These are phyloP conservation scores for Fusarium multiceps DNA, from an alignment of 2,329 filamentous ascomycete species.

Conservation along the genomic window DNA sequence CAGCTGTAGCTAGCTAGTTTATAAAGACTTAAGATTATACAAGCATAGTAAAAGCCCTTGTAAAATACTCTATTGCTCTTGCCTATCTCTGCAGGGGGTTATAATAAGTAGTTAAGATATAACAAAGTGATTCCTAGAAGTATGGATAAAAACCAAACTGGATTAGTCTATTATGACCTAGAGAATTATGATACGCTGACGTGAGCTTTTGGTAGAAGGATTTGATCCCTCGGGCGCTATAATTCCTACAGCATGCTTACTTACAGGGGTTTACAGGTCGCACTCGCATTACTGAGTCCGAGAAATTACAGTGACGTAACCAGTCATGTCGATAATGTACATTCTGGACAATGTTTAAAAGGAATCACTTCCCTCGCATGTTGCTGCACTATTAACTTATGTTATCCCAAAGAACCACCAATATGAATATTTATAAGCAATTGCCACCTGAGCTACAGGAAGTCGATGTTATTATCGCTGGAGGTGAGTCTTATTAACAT, in stretches of 20 bases:
- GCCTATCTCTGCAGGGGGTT: too few species aligned
- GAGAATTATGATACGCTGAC: too few species aligned
- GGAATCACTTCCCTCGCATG: accelerated
- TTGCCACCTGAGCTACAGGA: background rate
- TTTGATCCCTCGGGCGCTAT: too few species aligned
- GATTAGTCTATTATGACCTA: too few species aligned
- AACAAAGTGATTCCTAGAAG: too few species aligned
- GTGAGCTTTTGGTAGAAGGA: too few species aligned
- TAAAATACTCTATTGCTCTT: too few species aligned
- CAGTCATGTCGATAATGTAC: background rate
- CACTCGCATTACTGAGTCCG: background rate
- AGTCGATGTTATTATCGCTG: background rate
- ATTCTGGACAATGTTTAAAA: background rate
- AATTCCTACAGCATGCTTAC: background rate
- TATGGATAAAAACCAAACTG: too few species aligned
- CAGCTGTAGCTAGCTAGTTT: too few species aligned
- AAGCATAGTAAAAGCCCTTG: too few species aligned
- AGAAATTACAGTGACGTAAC: background rate
- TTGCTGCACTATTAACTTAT: background rate
- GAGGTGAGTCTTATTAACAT: background rate
- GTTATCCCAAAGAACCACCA: background rate
- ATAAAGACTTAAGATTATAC: too few species aligned
- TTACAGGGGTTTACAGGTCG: background rate
- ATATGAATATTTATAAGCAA: background rate
- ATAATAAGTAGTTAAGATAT: too few species aligned